Conservation (phyloP, 331 rosid species). For the Stylosanthes scabra region DNA sequence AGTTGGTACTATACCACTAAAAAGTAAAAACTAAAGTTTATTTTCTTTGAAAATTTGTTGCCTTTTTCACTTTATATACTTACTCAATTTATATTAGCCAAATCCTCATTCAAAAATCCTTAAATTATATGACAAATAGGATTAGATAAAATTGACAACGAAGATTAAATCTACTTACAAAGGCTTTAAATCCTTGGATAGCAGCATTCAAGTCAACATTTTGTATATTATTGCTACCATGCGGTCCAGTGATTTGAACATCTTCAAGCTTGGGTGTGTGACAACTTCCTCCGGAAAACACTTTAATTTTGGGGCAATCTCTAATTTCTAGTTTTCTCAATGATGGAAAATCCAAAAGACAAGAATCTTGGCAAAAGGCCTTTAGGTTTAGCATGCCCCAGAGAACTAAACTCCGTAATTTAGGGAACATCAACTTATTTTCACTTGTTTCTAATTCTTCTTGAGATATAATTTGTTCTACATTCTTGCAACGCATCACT, state of each 20-base stretch:
- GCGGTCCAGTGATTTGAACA: neutral
- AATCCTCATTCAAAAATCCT: no score
- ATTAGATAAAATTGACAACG: neutral
- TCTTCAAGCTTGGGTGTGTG: constrained; percentile 1
- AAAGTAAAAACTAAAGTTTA: no score
- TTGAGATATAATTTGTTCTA: constrained; percentile 23
- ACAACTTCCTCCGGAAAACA: neutral
- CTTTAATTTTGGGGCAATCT: neutral
- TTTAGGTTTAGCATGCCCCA: neutral
- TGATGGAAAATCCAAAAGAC: neutral
- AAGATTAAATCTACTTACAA: neutral
- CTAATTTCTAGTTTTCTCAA: neutral
- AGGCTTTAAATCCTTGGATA: constrained; percentile 9
- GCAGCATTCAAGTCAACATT: constrained; percentile 4
- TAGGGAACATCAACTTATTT: neutral
- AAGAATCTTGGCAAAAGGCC: constrained; percentile 3
- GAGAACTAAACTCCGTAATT: neutral
- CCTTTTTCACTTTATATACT: no score
- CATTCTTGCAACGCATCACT: neutral
- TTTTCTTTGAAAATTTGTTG: no score
- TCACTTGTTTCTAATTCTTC: neutral
- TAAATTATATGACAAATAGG: neutral
- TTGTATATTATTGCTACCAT: neutral
- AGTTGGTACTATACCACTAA: no score
- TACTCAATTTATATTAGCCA: no score